These are phyloP conservation scores for Narthecium ossifragum DNA, from an alignment of 106 monocot species.

Conservation along the genomic window DNA sequence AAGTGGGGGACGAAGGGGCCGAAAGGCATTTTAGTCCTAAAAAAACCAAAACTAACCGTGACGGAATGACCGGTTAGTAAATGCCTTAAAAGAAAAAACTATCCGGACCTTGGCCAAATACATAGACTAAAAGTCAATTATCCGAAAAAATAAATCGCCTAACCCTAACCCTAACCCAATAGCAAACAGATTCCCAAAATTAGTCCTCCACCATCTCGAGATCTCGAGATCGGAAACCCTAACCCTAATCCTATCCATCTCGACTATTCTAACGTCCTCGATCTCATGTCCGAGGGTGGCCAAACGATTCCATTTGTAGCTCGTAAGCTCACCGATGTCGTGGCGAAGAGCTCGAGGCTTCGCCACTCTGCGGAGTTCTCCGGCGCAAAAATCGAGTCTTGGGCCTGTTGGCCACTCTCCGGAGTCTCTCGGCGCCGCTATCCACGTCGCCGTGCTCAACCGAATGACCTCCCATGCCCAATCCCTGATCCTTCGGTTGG, in stretches of 20 bases:
- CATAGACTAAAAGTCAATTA: too few relatives aligned
- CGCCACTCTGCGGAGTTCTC: conserved; percentile 13
- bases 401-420: too few relatives aligned
- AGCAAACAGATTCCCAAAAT: too few relatives aligned
- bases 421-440: conserved; percentile 38
- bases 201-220: background rate
- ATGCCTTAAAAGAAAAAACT: too few relatives aligned
- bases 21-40: too few relatives aligned
- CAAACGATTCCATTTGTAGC: conserved; percentile 10
- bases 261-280: conserved; percentile 15
- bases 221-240: conserved; percentile 12
- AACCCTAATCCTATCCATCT: conserved; percentile 1
- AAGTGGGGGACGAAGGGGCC: too few relatives aligned
- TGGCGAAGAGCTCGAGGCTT: conserved; percentile 35
- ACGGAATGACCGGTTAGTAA: too few relatives aligned
- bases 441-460: conserved; percentile 35
- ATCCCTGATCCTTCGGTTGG: conserved; percentile 65
- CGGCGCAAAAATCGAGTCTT: too few relatives aligned
- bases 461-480: conserved; percentile 47
- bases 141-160: too few relatives aligned
- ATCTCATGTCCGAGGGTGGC: background rate
- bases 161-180: conserved; percentile 1
- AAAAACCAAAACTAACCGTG: too few relatives aligned
- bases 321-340: too few relatives aligned
- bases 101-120: too few relatives aligned